Percentiles rank a stretch among this genome's conserved stretches.
These are phyloP conservation scores for Eragrostis tef DNA, from an alignment of 202 grass and related monocot species.

Conservation along the genomic window DNA sequence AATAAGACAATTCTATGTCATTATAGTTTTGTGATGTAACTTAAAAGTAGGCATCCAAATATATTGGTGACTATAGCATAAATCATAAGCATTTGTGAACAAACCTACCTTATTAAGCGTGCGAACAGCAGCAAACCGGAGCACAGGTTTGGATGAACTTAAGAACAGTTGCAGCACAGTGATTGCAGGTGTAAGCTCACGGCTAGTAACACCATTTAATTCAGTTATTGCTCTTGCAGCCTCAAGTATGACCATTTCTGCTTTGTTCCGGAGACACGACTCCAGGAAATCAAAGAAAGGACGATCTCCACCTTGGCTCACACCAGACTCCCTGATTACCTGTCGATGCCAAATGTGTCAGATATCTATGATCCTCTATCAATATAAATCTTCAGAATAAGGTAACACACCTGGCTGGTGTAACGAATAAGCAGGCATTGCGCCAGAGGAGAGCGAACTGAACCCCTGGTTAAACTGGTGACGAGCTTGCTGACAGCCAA, in stretches of 20 bases:
- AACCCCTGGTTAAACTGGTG: conserved; percentile 91
- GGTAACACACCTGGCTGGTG: conserved; percentile 66
- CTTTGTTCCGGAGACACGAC: conserved; percentile 90
- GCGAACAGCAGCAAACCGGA: conserved; percentile 92
- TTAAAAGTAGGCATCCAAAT: neutral
- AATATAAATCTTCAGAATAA: conserved; percentile 45
- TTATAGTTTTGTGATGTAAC: neutral
- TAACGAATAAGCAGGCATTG: conserved; percentile 96
- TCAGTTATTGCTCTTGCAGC: conserved; percentile 97
- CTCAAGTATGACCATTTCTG: conserved; percentile 99
- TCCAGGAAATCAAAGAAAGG: conserved; percentile 98
- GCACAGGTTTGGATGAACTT: conserved; percentile 98
- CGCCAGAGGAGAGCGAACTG: conserved; percentile 88
- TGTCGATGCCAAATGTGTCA: conserved; percentile 51
- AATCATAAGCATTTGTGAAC: neutral
- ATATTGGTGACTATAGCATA: neutral
- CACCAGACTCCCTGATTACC: conserved; percentile 87
- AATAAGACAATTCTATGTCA: neutral
- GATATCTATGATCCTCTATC: neutral
- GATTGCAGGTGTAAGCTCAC: conserved; percentile 95
- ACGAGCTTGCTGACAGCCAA: conserved; percentile 98
- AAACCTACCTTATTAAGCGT: conserved; percentile 86
- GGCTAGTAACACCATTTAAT: conserved; percentile 87
- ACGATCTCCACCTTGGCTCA: conserved; percentile 80
- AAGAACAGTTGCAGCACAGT: conserved; percentile 96